These are phyloP conservation scores for Picochlorum sp. DNA, from an alignment of 139 green algal species.

Conservation along the genomic window DNA sequence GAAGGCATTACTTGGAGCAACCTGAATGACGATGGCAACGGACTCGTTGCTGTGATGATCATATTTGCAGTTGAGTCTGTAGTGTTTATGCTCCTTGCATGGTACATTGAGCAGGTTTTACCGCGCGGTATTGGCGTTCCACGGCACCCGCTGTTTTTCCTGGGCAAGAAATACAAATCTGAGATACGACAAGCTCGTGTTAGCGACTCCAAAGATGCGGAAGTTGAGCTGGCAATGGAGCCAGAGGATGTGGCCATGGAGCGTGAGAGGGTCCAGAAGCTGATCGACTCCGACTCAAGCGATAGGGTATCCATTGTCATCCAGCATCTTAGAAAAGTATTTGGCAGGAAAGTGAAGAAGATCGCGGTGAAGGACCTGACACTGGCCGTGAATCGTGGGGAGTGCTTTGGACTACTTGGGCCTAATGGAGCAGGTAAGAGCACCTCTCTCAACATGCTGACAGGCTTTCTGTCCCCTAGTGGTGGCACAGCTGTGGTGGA, in stretches of 20 bases:
- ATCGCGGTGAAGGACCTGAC: constrained; percentile 45
- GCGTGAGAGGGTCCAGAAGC: constrained; percentile 17
- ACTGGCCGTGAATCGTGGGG: constrained; percentile 52
- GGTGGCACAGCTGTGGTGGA: constrained; percentile 50
- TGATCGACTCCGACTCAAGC: background rate
- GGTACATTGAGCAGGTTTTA: constrained; percentile 63
- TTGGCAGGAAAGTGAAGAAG: constrained; percentile 31
- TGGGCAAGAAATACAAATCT: constrained; percentile 28
- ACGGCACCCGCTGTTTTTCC: constrained; percentile 83
- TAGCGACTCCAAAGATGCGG: background rate
- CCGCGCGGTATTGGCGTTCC: constrained; percentile 54
- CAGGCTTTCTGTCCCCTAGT: constrained; percentile 28
- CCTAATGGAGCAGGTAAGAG: constrained; percentile 39
- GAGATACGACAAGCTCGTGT: background rate
- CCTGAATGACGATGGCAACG: constrained; percentile 56
- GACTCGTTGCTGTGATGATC: constrained; percentile 24
- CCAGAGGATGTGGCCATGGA: constrained; percentile 30
- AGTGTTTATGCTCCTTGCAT: constrained; percentile 59
- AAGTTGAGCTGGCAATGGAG: constrained; percentile 13
- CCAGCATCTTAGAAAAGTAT: constrained; percentile 63
- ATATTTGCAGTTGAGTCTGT: constrained; percentile 72
- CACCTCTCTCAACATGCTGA: constrained; percentile 28
- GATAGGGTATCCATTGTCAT: constrained; percentile 47
- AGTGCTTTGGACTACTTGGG: constrained; percentile 78
- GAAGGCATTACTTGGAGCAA: constrained; percentile 47